Percentiles rank a stretch among this genome's conserved stretches.
Conservation (phyloP, 164 flowering plant genomes). For the Aristolochia fimbriata region DNA sequence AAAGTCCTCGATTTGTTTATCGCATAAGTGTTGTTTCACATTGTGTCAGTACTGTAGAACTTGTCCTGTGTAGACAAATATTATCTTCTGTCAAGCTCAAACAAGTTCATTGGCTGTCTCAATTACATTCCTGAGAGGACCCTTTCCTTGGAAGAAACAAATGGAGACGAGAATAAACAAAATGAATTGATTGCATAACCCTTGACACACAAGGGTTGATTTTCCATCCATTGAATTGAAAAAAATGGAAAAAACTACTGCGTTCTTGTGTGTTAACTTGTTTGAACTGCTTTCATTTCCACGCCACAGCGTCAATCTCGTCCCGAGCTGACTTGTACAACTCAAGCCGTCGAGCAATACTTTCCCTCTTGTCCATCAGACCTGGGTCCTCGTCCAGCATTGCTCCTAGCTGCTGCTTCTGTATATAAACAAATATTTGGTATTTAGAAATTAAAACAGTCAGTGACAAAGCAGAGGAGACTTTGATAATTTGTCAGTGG, state of each 20-base stretch:
- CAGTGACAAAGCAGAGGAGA: neutral
- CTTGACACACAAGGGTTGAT: too few species aligned
- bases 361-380: slow-evolving; percentile 72
- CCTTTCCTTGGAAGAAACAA: too few species aligned
- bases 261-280: neutral
- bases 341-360: slow-evolving; percentile 66
- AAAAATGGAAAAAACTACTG: neutral
- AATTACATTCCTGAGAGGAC: too few species aligned
- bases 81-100: too few species aligned
- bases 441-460: neutral
- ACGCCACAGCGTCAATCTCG: slow-evolving; percentile 81
- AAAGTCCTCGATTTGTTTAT: too few species aligned
- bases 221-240: neutral
- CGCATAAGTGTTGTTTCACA: too few species aligned
- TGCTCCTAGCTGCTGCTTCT: slow-evolving; percentile 73
- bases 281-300: slow-evolving; percentile 44
- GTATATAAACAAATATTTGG: slow-evolving; percentile 11
- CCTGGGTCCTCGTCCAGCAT: slow-evolving; percentile 94
- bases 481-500: neutral
- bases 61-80: too few species aligned
- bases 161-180: too few species aligned
- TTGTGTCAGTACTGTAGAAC: too few species aligned
- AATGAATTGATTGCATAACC: too few species aligned
- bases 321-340: slow-evolving; percentile 88
- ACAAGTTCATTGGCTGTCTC: too few species aligned